These are phyloP conservation scores for Scheffersomyces segobiensis DNA, from an alignment of 1,139 yeast genomes.

Conservation along the genomic window DNA sequence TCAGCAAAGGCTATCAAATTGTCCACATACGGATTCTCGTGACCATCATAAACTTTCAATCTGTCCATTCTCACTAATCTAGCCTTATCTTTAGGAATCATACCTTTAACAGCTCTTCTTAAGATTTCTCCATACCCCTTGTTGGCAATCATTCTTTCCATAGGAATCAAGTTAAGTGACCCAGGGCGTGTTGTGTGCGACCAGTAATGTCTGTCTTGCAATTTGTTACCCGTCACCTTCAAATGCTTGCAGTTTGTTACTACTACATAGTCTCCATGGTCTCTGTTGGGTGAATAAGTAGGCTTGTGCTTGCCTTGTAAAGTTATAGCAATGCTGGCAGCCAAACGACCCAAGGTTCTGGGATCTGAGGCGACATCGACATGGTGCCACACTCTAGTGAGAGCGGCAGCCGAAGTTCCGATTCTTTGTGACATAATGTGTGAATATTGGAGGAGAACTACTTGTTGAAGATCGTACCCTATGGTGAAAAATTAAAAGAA, in stretches of 20 bases:
- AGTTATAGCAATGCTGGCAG: conserved; percentile 82
- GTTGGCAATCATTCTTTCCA: conserved; percentile 74
- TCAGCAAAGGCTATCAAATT: conserved; percentile 88
- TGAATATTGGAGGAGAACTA: not conserved
- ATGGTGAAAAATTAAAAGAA: not conserved
- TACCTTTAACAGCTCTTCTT: conserved; percentile 86
- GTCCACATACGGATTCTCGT: conserved; percentile 80
- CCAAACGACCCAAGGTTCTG: conserved; percentile 89
- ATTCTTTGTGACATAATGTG: conserved; percentile 54
- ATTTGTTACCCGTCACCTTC: conserved; percentile 79
- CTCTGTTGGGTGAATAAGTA: conserved; percentile 68
- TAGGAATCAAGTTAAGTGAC: conserved; percentile 75
- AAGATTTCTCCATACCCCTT: conserved; percentile 85
- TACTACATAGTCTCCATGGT: conserved; percentile 95
- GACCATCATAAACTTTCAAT: conserved; percentile 83
- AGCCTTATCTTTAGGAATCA: conserved; percentile 90
- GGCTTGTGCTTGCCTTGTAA: conserved; percentile 98
- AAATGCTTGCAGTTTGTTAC: conserved; percentile 88
- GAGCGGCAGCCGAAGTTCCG: conserved; percentile 68
- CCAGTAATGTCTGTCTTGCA: conserved; percentile 85
- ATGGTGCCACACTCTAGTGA: conserved; percentile 93
- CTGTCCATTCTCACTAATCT: conserved; percentile 81
- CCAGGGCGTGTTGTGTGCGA: conserved; percentile 92
- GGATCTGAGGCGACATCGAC: conserved; percentile 84
- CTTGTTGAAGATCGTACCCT: not conserved